These are phyloP conservation scores for Cochlearia excelsa DNA, from an alignment of 345 rosid genomes.

Conservation along the genomic window DNA sequence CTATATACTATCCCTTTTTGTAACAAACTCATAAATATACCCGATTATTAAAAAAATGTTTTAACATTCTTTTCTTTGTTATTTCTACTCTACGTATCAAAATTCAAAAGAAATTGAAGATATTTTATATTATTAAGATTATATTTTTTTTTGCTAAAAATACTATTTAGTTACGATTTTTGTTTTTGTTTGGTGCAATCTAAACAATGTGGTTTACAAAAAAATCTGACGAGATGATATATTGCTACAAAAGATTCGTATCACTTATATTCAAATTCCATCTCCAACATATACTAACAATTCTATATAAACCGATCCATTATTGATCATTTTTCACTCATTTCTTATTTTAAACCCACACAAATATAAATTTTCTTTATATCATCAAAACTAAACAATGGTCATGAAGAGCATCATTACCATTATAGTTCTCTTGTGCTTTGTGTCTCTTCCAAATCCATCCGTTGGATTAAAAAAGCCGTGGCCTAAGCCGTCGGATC, in stretches of 20 bases:
- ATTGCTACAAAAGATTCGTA: conserved; percentile 6
- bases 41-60: no score
- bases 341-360: neutral
- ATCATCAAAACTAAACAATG: conserved; percentile 5
- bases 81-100: no score
- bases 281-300: neutral
- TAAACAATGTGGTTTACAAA: no score
- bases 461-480: conserved; percentile 25
- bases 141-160: neutral
- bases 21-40: no score
- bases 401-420: conserved; percentile 26
- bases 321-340: neutral
- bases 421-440: conserved; percentile 22
- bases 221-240: conserved; percentile 4
- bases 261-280: neutral
- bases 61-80: no score
- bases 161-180: neutral
- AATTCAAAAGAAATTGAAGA: no score
- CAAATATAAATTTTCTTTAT: neutral
- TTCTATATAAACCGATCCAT: conserved; percentile 26
- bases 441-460: conserved; percentile 24
- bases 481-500: conserved; percentile 34
- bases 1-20: no score
- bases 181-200: no score
- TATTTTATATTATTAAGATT: no score